These are phyloP conservation scores for Fusarium heterosporum DNA, from an alignment of 2,329 filamentous ascomycete genomes.

Conservation along the genomic window DNA sequence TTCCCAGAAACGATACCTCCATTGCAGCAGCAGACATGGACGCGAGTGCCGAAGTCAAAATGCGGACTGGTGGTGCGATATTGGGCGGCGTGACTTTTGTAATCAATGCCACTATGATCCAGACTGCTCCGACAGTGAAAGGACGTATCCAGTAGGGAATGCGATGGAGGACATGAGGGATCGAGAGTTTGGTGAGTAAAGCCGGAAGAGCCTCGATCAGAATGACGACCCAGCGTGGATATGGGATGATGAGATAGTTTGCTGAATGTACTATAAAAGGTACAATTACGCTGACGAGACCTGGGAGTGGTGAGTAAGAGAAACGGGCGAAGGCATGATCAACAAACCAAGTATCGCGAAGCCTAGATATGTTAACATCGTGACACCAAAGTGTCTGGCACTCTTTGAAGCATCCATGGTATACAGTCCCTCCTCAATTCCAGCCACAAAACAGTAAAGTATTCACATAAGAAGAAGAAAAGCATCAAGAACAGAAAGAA, in stretches of 20 bases:
- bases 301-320: constrained; percentile 38
- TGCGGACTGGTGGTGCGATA: constrained; percentile 48
- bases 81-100: constrained; percentile 50
- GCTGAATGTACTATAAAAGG: constrained; percentile 49
- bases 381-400: constrained; percentile 16
- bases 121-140: constrained; percentile 44
- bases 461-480: neutral
- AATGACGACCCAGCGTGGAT: constrained; percentile 49
- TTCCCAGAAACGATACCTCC: constrained; percentile 51
- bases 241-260: constrained; percentile 53
- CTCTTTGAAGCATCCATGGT: constrained; percentile 12
- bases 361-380: constrained; percentile 42
- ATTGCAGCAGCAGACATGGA: constrained; percentile 47
- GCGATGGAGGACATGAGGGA: constrained; percentile 47
- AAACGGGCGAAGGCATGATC: neutral
- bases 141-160: constrained; percentile 48
- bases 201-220: constrained; percentile 50
- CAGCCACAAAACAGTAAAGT: neutral
- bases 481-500: neutral
- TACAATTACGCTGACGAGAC: constrained; percentile 48
- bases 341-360: constrained; percentile 45
- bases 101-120: constrained; percentile 48
- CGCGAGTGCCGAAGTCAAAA: constrained; percentile 48
- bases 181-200: constrained; percentile 46
- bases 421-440: neutral